These are phyloP conservation scores for Acorus calamus DNA, from an alignment of 106 monocot species.

Conservation along the genomic window DNA sequence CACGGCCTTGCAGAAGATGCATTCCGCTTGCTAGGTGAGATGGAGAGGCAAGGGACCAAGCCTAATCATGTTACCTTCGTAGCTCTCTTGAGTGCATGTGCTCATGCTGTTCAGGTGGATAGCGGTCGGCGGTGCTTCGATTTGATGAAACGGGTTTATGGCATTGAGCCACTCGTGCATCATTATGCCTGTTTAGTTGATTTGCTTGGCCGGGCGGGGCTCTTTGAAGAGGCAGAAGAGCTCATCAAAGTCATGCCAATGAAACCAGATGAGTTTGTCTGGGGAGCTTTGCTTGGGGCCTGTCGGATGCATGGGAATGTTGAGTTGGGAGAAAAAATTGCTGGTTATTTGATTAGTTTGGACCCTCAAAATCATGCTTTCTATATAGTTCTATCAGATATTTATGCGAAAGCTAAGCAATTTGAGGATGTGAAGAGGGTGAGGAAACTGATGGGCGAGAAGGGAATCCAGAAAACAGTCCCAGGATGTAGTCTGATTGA, in stretches of 20 bases:
- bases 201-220: constrained; percentile 12
- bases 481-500: constrained; percentile 15
- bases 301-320: constrained; percentile 20
- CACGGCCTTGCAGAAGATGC: constrained; percentile 12
- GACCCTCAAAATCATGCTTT: constrained; percentile 14
- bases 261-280: constrained; percentile 11
- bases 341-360: constrained; percentile 6
- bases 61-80: constrained; percentile 14
- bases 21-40: constrained; percentile 1
- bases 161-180: constrained; percentile 6
- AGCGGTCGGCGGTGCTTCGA: constrained; percentile 10
- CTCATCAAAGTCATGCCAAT: constrained; percentile 10
- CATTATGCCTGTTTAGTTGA: background rate
- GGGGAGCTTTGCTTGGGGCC: constrained; percentile 13
- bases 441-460: constrained; percentile 1
- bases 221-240: constrained; percentile 9
- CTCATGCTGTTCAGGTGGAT: constrained; percentile 8
- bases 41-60: constrained; percentile 6
- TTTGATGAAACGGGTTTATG: constrained; percentile 8
- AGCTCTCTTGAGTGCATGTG: constrained; percentile 12
- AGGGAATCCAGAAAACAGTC: constrained; percentile 10
- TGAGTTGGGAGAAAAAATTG: constrained; percentile 9
- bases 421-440: constrained; percentile 12
- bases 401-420: constrained; percentile 9
- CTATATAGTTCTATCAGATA: constrained; percentile 16